phyloP scores from a whole-genome alignment of 108 stramenopile genomes.

The Aureococcus anophagefferens region DNA sequence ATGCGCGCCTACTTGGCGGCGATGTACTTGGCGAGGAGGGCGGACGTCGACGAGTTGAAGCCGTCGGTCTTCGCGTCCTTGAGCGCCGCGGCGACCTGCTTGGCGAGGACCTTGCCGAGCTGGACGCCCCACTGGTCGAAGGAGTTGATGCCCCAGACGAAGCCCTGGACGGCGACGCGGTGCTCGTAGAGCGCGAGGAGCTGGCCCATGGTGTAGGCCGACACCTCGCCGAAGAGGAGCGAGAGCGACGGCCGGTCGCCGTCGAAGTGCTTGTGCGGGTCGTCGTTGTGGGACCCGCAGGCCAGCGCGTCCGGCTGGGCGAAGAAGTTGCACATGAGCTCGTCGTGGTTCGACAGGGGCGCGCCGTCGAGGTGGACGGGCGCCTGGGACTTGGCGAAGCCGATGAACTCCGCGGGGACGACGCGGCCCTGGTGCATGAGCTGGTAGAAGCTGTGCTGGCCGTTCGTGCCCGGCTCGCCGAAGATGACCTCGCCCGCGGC shows the following conservation, averaged over 20 bases:
- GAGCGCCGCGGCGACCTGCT: slow-evolving; percentile 59
- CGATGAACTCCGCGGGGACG: slow-evolving; percentile 92
- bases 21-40: too few relatives aligned
- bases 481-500: slow-evolving; percentile 71
- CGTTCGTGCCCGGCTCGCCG: slow-evolving; percentile 87
- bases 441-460: slow-evolving; percentile 93
- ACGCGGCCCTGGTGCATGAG: slow-evolving; percentile 95
- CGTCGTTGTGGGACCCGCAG: slow-evolving; percentile 67
- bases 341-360: slow-evolving; percentile 86
- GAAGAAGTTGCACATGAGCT: slow-evolving; percentile 98
- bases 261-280: slow-evolving; percentile 85
- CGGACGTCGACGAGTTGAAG: slow-evolving; percentile 61
- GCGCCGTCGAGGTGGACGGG: slow-evolving; percentile 55
- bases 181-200: slow-evolving; percentile 89
- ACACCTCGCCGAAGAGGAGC: not conserved
- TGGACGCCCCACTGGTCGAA: slow-evolving; percentile 96
- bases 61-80: slow-evolving; percentile 58
- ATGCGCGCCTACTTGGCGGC: too few relatives aligned
- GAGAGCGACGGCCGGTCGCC: slow-evolving; percentile 94
- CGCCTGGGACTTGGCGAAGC: slow-evolving; percentile 70
- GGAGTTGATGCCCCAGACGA: slow-evolving; percentile 92
- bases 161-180: slow-evolving; percentile 91
- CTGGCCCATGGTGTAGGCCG: slow-evolving; percentile 66
- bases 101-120: slow-evolving; percentile 73
- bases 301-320: slow-evolving; percentile 97